phyloP scores from a whole-genome alignment of 148 eudicot genomes.

The Oxyria digyna region DNA sequence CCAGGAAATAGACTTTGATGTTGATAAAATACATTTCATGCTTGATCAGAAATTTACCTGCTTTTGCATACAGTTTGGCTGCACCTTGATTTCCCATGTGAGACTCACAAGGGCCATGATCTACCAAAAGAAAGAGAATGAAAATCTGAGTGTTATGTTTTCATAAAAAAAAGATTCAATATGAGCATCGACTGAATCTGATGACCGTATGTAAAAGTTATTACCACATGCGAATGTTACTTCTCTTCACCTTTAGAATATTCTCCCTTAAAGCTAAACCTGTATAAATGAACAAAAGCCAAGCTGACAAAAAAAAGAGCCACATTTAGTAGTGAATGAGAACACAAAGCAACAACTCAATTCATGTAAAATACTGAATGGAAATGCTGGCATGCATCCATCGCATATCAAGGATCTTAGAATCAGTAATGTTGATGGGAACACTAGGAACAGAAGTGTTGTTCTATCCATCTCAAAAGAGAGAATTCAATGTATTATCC shows the following conservation, averaged over 20 bases:
- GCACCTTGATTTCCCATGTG: constrained; percentile 90
- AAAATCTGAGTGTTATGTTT: background rate
- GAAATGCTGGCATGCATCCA: constrained; percentile 92
- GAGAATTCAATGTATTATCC: background rate
- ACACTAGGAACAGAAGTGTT: constrained; percentile 65
- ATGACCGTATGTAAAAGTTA: background rate
- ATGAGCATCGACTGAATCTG: background rate
- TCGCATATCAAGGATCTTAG: constrained; percentile 63
- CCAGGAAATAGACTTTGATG: background rate
- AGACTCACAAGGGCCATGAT: constrained; percentile 92
- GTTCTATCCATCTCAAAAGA: constrained; percentile 68
- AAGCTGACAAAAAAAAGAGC: constrained; percentile 35
- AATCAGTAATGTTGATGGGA: constrained; percentile 56
- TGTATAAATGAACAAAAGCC: constrained; percentile 87
- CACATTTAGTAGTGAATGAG: background rate
- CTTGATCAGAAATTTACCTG: constrained; percentile 37
- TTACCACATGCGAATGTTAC: constrained; percentile 97
- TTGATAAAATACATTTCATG: background rate
- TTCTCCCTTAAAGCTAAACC: constrained; percentile 93
- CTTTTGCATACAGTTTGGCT: constrained; percentile 72
- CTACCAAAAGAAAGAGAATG: constrained; percentile 17
- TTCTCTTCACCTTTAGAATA: constrained; percentile 85
- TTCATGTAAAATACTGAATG: too few relatives aligned
- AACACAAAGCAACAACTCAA: too few relatives aligned
- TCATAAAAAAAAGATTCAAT: background rate